A percentile compares a stretch with the other conserved stretches of the same genome.
Conservation (phyloP, 208 protist species). For the Trypanosoma brucei region DNA sequence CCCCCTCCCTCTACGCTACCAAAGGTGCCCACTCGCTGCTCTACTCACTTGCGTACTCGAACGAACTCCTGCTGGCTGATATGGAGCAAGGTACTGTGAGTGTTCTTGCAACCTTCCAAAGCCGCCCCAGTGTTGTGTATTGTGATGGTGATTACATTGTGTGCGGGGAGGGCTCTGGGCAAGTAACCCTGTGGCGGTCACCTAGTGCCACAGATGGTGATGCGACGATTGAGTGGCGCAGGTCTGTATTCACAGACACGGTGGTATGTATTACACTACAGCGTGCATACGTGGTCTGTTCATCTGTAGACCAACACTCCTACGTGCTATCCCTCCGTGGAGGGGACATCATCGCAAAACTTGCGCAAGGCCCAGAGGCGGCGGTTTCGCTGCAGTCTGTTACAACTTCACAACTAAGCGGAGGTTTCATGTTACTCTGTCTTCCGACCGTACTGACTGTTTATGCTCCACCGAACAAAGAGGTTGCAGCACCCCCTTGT, state of each 20-base stretch:
- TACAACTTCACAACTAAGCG: slow-evolving; percentile 5
- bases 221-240: slow-evolving; percentile 43
- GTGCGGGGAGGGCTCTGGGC: slow-evolving; percentile 70
- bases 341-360: slow-evolving; percentile 33
- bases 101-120: slow-evolving; percentile 44
- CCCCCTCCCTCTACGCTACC: slow-evolving; percentile 37
- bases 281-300: slow-evolving; percentile 49
- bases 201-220: slow-evolving; percentile 11
- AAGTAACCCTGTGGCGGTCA: slow-evolving; percentile 60
- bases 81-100: slow-evolving; percentile 41
- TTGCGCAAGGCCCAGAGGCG: slow-evolving; percentile 31
- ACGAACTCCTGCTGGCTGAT: slow-evolving; percentile 76
- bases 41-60: slow-evolving; percentile 79
- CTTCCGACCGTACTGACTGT: slow-evolving; percentile 31
- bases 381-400: slow-evolving; percentile 32
- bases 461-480: slow-evolving; percentile 16
- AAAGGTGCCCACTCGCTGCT: slow-evolving; percentile 35
- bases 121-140: slow-evolving; percentile 59
- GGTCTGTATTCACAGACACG: slow-evolving; percentile 42
- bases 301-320: slow-evolving; percentile 54
- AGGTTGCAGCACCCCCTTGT: not conserved
- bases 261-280: slow-evolving; percentile 41
- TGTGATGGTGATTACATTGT: slow-evolving; percentile 72
- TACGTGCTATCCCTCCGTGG: slow-evolving; percentile 38
- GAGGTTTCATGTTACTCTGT: slow-evolving; percentile 27